phyloP scores from a whole-genome alignment of 805 yeast genomes.

The Debaryomyces castellii region DNA sequence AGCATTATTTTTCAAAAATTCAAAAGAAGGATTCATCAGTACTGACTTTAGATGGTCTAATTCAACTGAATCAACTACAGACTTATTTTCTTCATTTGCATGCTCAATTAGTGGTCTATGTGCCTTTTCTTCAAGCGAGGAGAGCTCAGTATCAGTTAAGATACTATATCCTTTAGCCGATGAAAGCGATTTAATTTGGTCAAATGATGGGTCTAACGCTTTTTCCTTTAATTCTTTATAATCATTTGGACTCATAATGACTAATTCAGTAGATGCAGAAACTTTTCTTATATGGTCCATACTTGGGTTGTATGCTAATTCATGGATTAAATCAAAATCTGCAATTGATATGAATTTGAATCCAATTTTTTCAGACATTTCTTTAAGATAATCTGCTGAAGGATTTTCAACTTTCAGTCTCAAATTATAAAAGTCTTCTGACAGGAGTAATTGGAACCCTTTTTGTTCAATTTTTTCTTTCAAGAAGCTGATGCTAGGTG shows the following conservation, averaged over 20 bases:
- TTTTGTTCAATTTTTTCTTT: conserved; percentile 18
- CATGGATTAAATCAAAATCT: conserved; percentile 22
- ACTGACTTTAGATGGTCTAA: conserved; percentile 2
- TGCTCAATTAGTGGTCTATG: conserved; percentile 3
- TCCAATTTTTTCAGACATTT: conserved; percentile 7
- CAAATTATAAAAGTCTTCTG: conserved; percentile 12
- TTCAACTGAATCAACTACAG: conserved; percentile 5
- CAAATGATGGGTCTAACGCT: conserved; percentile 11
- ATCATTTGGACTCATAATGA: conserved; percentile 6
- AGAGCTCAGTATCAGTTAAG: conserved; percentile 4
- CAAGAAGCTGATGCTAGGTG: conserved; percentile 20
- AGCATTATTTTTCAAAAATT: conserved; percentile 3
- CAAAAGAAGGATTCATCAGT: conserved; percentile 5
- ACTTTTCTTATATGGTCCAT: conserved; percentile 9
- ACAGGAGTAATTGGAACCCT: conserved; percentile 11
- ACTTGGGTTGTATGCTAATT: conserved; percentile 2
- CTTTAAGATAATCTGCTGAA: conserved; percentile 12
- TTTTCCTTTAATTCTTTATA: conserved; percentile 5
- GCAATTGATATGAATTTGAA: background rate
- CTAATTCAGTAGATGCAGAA: conserved; percentile 9
- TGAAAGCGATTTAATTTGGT: conserved; percentile 8
- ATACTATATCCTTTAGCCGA: conserved; percentile 7
- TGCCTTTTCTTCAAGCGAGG: conserved; percentile 4
- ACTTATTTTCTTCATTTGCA: conserved; percentile 2
- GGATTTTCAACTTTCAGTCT: conserved; percentile 13